Base-by-base conservation (phyloP, 257 asterid species). In the Solanum ossicruentum region DNA sequence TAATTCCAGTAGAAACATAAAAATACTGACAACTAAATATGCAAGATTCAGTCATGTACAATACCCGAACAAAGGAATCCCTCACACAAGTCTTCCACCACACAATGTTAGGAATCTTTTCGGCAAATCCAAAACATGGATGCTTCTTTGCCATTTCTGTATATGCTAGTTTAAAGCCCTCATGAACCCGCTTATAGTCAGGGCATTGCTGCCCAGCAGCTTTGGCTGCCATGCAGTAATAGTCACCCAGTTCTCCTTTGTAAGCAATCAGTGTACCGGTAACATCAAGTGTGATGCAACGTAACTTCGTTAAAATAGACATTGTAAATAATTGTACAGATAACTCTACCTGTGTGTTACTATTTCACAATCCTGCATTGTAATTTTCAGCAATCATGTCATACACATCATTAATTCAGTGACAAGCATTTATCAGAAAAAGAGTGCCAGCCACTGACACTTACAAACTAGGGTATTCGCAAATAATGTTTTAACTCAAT, bases 181-280 rank as follows among this genome's bases (percentile, higher is more conserved):
- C 97, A 9, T 97, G 98, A 32, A 95, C 89, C 15, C 98, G 91
- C 84, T 92, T 91, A 78, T 97, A 97, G 93, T 94, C 98, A 12
- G 99, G 99, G 72, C 98, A 97, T 51, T 94, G 98, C 85, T 91
- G 94, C 70, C 99, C 99, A 73, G 87, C 89, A 20, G 98, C 89
- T 87, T 97, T 95, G 85, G 98, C 99, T 83, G 99, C 98, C 97
- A 97, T 93, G 91, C 99, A 97, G 85, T 97, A 97, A 90, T 95
- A 97, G 90, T 97, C 99, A 12, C 98, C 99, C 54, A 97, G 99
- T 88, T 97, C 95, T 85, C 99, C 99, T 89, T 97, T 97, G 91
- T 97, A 97, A 84, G 99, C 99, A 66, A 97, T 88, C 84, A 97
- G 92, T 5, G 99, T 97, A 70, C 99, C 99, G 4, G 99, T 97